These are phyloP conservation scores for Amanita rubescens DNA, from an alignment of 768 basidiomycete genomes.

Conservation along the genomic window DNA sequence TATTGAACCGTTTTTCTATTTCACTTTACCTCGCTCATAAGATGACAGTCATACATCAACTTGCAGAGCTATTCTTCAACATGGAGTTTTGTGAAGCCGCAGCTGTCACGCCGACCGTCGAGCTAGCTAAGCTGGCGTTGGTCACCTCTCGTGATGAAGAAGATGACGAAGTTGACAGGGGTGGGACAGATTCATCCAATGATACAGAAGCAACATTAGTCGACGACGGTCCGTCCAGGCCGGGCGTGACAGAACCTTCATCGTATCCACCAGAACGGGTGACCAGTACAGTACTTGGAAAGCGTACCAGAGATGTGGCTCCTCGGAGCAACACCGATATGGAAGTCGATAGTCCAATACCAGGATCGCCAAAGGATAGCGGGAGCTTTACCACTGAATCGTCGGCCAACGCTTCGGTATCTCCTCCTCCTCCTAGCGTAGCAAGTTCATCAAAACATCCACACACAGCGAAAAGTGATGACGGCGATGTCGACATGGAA, in stretches of 20 bases:
- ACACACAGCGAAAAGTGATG: constrained; percentile 12
- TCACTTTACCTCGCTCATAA: constrained; percentile 1
- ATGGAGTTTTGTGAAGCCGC: constrained; percentile 59
- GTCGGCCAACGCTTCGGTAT: constrained; percentile 20
- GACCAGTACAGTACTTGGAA: constrained; percentile 57
- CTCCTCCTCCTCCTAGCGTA: constrained; percentile 18
- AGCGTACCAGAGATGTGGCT: constrained; percentile 49
- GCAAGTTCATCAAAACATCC: constrained; percentile 9
- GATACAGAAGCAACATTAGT: constrained; percentile 87
- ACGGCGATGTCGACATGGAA: constrained; percentile 31
- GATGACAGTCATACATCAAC: constrained; percentile 64
- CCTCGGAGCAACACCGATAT: constrained; percentile 28
- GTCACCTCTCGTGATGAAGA: constrained; percentile 89
- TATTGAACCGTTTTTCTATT: constrained; percentile 29
- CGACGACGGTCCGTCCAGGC: constrained; percentile 52
- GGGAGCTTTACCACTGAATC: constrained; percentile 28
- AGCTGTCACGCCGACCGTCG: constrained; percentile 76
- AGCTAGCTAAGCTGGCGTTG: constrained; percentile 86
- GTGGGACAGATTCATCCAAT: constrained; percentile 74
- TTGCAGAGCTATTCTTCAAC: constrained; percentile 72
- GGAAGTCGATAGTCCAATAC: constrained; percentile 49
- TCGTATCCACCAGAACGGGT: constrained; percentile 28
- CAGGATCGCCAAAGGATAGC: constrained; percentile 28
- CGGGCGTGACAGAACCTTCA: constrained; percentile 19
- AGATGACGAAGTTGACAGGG: constrained; percentile 67